Percentiles rank a stretch among this genome's conserved stretches.
These are phyloP conservation scores for Pseudopediastrum boryanum DNA, from an alignment of 139 green algal genomes.

Conservation along the genomic window DNA sequence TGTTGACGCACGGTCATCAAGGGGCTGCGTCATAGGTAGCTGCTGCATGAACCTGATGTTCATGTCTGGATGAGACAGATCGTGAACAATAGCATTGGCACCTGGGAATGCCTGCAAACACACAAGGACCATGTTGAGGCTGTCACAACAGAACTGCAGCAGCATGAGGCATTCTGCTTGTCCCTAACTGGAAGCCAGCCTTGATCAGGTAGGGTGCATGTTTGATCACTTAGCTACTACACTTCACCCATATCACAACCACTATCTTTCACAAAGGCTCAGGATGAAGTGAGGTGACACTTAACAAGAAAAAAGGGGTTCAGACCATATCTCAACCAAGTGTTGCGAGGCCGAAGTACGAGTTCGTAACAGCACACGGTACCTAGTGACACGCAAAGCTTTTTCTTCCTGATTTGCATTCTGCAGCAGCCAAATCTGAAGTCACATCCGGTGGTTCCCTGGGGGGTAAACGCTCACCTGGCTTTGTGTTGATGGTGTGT, in stretches of 20 bases:
- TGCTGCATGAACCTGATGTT: background rate
- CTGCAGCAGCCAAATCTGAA: background rate
- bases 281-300: background rate
- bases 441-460: background rate
- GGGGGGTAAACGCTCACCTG: slow-evolving; percentile 12
- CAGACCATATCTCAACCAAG: background rate
- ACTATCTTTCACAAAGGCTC: background rate
- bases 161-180: background rate
- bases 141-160: background rate
- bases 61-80: slow-evolving; percentile 3
- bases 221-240: background rate
- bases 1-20: slow-evolving; percentile 35
- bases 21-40: too few relatives aligned
- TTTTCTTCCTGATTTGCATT: background rate
- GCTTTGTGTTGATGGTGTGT: slow-evolving; percentile 62
- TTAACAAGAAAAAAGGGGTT: background rate
- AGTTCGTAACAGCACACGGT: background rate
- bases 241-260: background rate
- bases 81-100: slow-evolving; percentile 36
- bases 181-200: too few relatives aligned
- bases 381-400: background rate
- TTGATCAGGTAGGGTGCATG: too few relatives aligned
- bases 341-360: background rate
- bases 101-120: slow-evolving; percentile 33
- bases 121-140: background rate